A percentile compares a stretch with the other conserved stretches of the same genome.
phyloP scores from a whole-genome alignment of 2,329 filamentous ascomycete species.

The Periglandula ipomoeae region DNA sequence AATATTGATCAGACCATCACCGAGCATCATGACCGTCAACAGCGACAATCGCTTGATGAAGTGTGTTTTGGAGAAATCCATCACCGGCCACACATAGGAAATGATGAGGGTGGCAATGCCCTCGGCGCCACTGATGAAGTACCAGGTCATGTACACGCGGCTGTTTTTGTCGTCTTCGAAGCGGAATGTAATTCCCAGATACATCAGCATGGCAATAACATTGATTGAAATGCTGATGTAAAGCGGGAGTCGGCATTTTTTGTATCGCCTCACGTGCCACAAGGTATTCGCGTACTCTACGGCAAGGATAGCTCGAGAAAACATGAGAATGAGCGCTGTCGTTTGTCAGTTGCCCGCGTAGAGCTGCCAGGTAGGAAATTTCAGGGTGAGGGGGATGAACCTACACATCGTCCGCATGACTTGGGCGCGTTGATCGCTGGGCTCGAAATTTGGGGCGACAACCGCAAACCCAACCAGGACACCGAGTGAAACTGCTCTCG shows the following conservation, averaged over 20 bases:
- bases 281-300: slow-evolving; percentile 43
- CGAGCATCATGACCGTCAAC: slow-evolving; percentile 57
- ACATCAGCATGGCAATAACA: slow-evolving; percentile 25
- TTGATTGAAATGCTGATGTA: slow-evolving; percentile 26
- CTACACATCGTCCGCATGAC: slow-evolving; percentile 33
- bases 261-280: slow-evolving; percentile 32
- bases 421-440: slow-evolving; percentile 24
- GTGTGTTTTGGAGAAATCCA: slow-evolving; percentile 54
- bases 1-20: slow-evolving; percentile 56
- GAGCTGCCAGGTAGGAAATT: background rate
- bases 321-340: slow-evolving; percentile 35
- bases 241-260: slow-evolving; percentile 26
- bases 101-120: slow-evolving; percentile 40
- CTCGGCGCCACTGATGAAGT: slow-evolving; percentile 44
- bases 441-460: slow-evolving; percentile 40
- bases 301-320: slow-evolving; percentile 42
- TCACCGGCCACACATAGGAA: slow-evolving; percentile 44
- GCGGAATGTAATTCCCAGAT: slow-evolving; percentile 31
- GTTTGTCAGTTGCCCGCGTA: background rate
- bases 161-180: slow-evolving; percentile 24
- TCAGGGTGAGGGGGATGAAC: no score
- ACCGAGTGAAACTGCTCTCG: slow-evolving; percentile 51
- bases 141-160: slow-evolving; percentile 36
- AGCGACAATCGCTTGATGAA: slow-evolving; percentile 55
- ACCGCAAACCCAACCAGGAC: slow-evolving; percentile 58